phyloP scores from a whole-genome alignment of 2,329 filamentous ascomycete species.

The Pseudogymnoascus sp. region DNA sequence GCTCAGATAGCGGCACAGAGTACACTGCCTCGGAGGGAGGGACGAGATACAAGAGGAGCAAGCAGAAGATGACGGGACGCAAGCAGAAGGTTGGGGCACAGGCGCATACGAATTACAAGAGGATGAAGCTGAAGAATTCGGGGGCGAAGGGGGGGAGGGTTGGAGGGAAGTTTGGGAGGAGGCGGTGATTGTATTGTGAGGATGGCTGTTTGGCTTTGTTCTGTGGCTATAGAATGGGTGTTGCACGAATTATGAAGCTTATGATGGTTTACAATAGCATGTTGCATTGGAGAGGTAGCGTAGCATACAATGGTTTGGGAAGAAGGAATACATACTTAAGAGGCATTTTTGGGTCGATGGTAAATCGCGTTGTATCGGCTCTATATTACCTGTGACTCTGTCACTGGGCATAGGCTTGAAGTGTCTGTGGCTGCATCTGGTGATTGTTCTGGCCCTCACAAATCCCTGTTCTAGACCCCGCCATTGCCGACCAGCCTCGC shows the following conservation, averaged over 20 bases:
- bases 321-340: background rate
- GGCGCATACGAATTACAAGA: constrained; percentile 60
- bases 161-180: constrained; percentile 52
- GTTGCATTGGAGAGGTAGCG: background rate
- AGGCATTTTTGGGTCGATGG: background rate
- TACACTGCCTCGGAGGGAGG: constrained; percentile 30
- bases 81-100: constrained; percentile 53
- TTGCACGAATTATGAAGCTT: background rate
- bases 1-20: constrained; percentile 21
- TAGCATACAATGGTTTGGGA: background rate
- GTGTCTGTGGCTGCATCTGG: background rate
- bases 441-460: background rate
- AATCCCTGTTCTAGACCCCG: background rate
- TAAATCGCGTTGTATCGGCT: background rate
- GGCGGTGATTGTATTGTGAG: constrained; percentile 29
- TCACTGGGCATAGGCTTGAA: background rate
- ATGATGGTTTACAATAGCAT: background rate
- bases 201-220: background rate
- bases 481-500: background rate
- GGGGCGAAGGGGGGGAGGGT: constrained; percentile 56
- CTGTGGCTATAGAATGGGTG: background rate
- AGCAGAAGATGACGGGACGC: constrained; percentile 20
- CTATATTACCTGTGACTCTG: background rate
- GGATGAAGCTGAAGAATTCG: constrained; percentile 54
- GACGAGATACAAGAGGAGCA: constrained; percentile 27